Base-by-base conservation (phyloP, 2,329 filamentous ascomycete genomes). In the Hypoxylon sp. region DNA sequence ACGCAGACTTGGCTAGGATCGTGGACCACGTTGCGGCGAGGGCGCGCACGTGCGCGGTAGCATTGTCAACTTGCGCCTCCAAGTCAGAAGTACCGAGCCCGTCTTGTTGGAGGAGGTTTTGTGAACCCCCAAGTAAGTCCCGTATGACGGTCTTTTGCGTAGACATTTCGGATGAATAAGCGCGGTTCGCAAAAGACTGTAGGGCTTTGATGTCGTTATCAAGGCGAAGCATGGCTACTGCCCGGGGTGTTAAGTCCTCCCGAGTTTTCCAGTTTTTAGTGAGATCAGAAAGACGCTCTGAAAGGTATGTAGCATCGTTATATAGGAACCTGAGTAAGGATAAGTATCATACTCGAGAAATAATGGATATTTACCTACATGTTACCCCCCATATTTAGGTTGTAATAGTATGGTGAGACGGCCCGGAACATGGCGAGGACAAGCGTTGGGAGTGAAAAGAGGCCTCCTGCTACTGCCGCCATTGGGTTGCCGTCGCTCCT, bases 401-500 rank as follows among this genome's bases (percentile, higher is more conserved):
- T 84, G 77, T 96, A 96, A 74, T 92, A 92, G 63, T 91, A 87
- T 0, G 91, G 89, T 4, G 92, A 91, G 1, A 94, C 88, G 3
- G 92, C 92, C 54, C 93, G 86, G 78, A 94, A 96, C 80, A 94
- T 88, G n/a, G 92, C 92, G 47, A 96, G 82, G 1, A 90, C 85
- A 17, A 94, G 86, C 0, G 90, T 91, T 1, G 93, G 92, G 3
- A 96, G 81, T 37, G 85, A 86, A 74, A 94, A 94, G 0, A 96
- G 82, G 0, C 90, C 92, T 6, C 87, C 83, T 0, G 90, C 91
- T 3, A 91, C 91, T 11, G 90, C 83, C 0, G 89, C 86, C 55
- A 95, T 88, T 0, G 90, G 86, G 10, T 87, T 85, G 31, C 81
- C 81, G 29, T 85, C 82, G 39, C 80, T 81, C 37, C 74, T 81